Base-by-base conservation (phyloP, 805 yeast species). In the Kazachstania viticola region DNA sequence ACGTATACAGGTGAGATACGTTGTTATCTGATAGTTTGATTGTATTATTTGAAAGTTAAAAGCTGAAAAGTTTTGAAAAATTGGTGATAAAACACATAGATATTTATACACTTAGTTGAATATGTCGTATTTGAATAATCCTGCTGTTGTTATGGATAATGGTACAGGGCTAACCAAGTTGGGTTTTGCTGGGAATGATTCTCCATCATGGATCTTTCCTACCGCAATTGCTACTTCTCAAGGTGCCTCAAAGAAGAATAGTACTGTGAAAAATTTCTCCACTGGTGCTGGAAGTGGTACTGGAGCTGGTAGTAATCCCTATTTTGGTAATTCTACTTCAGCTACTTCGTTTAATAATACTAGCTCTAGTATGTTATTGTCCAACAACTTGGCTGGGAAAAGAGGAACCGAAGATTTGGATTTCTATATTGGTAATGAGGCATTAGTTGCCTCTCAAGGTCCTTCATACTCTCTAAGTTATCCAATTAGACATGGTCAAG, bases 151-250 rank as follows among this genome's bases (percentile, higher is more conserved):
- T 56, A 85, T 85, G 95, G 95, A 84, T 69, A 88, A 88, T 58
- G 98, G 98, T 70, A 91, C 98, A 47, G 98, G 98, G 44, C 68
- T 87, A 47, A 91, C 98, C 54, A 91, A 91, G 58, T 70, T 91
- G 45, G 98, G 98, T 17, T 91, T 87, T 63, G 98, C 98, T 45
- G 98, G 98, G 35, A 91, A 91, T 56, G 98, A 91, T 61, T 71
- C 96, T 16, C 98, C 98, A 25, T 87, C 96, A 4, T 91, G 81
- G 71, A 84, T 91, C 21, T 83, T 91, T 51, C 98, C 98, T 32
- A 91, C 98, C 1, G 97, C 95, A 4, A 91, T 91, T 57, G 65
- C 69, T 23, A 87, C 96, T 2, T 69, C 84, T 28, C 56, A 61
- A 33, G 68, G 41, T 46, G 40, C 64, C 9, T 18, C 35, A 3